These are phyloP conservation scores for Cutaneotrichosporon mucoides DNA, from an alignment of 1,284 basidiomycete genomes.

Conservation along the genomic window DNA sequence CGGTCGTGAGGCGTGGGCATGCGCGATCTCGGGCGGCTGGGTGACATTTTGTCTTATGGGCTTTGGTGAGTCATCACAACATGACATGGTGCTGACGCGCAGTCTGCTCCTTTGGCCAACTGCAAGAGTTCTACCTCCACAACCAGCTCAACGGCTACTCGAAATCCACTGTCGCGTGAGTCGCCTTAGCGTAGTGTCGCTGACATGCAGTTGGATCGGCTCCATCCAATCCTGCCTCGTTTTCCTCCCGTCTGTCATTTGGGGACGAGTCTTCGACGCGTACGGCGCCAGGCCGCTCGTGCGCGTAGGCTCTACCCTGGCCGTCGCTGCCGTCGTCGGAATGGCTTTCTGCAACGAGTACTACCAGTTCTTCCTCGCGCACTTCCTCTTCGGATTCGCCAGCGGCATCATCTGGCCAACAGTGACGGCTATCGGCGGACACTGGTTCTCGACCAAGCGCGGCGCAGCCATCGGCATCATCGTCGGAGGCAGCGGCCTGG, in stretches of 20 bases:
- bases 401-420: slow-evolving; percentile 39
- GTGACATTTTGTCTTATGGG: slow-evolving; percentile 45
- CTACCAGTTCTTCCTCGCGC: slow-evolving; percentile 44
- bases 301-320: slow-evolving; percentile 32
- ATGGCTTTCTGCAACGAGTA: slow-evolving; percentile 44
- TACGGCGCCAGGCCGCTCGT: slow-evolving; percentile 37
- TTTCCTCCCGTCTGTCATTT: slow-evolving; percentile 34
- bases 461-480: slow-evolving; percentile 44
- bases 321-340: slow-evolving; percentile 32
- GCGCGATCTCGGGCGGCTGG: slow-evolving; percentile 37
- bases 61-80: slow-evolving; percentile 30
- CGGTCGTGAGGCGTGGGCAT: slow-evolving; percentile 41
- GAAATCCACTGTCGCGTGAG: slow-evolving; percentile 38
- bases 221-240: slow-evolving; percentile 32
- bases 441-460: slow-evolving; percentile 43
- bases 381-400: slow-evolving; percentile 38
- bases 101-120: slow-evolving; percentile 43
- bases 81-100: slow-evolving; percentile 10
- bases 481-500: slow-evolving; percentile 42
- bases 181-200: neutral
- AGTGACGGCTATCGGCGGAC: slow-evolving; percentile 37
- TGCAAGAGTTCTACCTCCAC: slow-evolving; percentile 37
- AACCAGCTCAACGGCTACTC: slow-evolving; percentile 36
- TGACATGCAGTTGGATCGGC: slow-evolving; percentile 35
- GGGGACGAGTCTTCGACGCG: slow-evolving; percentile 39